Evolutionary conservation across 1,139 yeast species (phyloP).

Genomic region (Zygoascus hellenicus): DNA sequence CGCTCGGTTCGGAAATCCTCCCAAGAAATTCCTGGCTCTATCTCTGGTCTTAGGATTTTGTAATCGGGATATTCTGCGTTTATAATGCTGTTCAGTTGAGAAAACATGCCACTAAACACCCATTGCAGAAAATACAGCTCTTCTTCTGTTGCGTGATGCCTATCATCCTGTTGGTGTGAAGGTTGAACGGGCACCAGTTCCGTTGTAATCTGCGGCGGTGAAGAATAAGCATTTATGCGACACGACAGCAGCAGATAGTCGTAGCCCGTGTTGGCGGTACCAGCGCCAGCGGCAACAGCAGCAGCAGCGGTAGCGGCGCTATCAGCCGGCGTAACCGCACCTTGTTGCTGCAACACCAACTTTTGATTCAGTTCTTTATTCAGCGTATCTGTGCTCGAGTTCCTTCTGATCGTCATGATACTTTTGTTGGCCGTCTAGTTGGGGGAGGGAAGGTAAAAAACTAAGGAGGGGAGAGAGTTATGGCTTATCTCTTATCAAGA

Average conservation of each 20-base stretch:
- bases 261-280: constrained; percentile 1
- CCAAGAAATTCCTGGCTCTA: constrained; percentile 27
- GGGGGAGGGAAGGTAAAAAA: too few relatives aligned
- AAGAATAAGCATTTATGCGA: constrained; percentile 16
- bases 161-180: constrained; percentile 17
- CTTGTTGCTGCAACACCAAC: background rate
- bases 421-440: too few relatives aligned
- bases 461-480: too few relatives aligned
- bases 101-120: constrained; percentile 23
- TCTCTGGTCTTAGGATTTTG: constrained; percentile 21
- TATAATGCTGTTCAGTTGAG: constrained; percentile 15
- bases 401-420: constrained; percentile 6
- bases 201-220: constrained; percentile 16
- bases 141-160: constrained; percentile 17
- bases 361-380: constrained; percentile 7
- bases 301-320: background rate
- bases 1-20: constrained; percentile 22
- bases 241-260: constrained; percentile 20
- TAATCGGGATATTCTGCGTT: constrained; percentile 16
- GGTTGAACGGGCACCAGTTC: constrained; percentile 22
- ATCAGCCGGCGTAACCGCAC: too few relatives aligned
- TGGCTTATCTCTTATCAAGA: too few relatives aligned
- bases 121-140: constrained; percentile 25
- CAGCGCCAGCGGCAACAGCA: background rate
- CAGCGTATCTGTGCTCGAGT: constrained; percentile 12